Evolutionary conservation across 495 filamentous ascomycete species (phyloP), one percentile per base, ranked within the genome.

Genomic region (Cercophora samala): DNA sequence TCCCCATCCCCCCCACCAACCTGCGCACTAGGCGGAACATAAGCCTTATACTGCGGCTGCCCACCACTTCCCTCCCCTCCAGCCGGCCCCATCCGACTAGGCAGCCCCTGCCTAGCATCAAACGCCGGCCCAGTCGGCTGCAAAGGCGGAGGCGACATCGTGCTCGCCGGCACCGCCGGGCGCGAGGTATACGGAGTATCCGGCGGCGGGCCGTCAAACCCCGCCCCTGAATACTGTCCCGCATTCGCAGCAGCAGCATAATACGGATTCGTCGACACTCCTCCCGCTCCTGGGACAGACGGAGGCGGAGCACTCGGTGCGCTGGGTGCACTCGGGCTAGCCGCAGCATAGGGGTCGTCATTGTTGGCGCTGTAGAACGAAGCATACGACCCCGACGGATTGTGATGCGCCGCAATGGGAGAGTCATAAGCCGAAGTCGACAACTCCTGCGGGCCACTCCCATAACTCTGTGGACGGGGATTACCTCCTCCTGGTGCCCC

Each of bases 391-490:
- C 6, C 76, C 24, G 76, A 70, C 4, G 77, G 76, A 32, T 75
- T 74, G 9, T 83, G 81, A 60, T 84, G 83, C 53, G 82, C 79
- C 37, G 88, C 88, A 52, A 91, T 85, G 21, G 92, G 92, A 5
- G 90, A 91, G 72, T 94, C 90, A 69, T 95, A 96, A 13, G 86
- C 86, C 5, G 90, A 90, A n/a, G 92, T 93, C 37, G 90, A 90
- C 53, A 96, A 81, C 81, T 96, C 92, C 76, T 94, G 92, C 1
- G 92, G 91, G 58, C 89, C 87, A 66, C 68, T 77, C 11, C 88
- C 87, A 70, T 91, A 91, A 68, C 88, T 93, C 74, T 89, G 88
- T 4, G 89, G 90, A 83, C 74, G 73, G 78, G 71, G 77, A 62
- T 18, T 29, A 37, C 60, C 60, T 5, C 24, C n/a, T n/a, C 37